Base-by-base conservation (phyloP, 2,329 filamentous ascomycete genomes). In the Aureobasidium pullulans region DNA sequence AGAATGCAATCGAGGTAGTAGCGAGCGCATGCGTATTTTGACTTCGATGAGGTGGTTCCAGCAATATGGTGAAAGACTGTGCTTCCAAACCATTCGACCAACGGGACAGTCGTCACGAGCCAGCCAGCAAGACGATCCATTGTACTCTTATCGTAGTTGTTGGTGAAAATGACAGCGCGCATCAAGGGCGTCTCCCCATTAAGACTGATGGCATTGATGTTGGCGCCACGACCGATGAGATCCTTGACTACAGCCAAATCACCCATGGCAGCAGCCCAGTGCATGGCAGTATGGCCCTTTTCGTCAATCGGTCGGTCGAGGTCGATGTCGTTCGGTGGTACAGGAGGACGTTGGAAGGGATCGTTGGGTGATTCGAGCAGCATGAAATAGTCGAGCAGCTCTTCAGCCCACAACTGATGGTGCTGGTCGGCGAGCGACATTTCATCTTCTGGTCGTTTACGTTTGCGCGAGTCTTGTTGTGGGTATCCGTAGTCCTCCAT, bases 231-330 rank as follows among this genome's bases (percentile, higher is more conserved):
- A 42, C 85, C 82, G 66, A 94, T 87, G 16, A 99, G 79, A 71
- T 96, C 88, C 71, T 87, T 90, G 62, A 96, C 90, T 15, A 97
- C 89, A 50, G 93, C 89, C 32, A 96, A 79, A 66, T 97, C 94
- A 61, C 94, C 94, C 93, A 99, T 99, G 28, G 94, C 90, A 57
- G 90, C 91, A 16, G 92, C 94, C 94, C 94, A 99, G 71, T 99
- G 94, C 65, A 99, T 82, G 6, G 93, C 92, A 2, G 91, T 96
- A 69, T 97, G 92, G 9, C 87, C 87, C 67, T 96, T 91, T 44
- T 91, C 88, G 71, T 99, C 94, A 63, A 99, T 96, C n/a, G 87
- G 81, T 72, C 90, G 89, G 73, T 99, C 88, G 6, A 95, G 86
- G 69, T 96, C 87, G 67, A 96, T 96, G 70, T 90, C 88, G 36